Base-by-base conservation (phyloP, 2,329 filamentous ascomycete species). In the Biscogniauxia sp. region DNA sequence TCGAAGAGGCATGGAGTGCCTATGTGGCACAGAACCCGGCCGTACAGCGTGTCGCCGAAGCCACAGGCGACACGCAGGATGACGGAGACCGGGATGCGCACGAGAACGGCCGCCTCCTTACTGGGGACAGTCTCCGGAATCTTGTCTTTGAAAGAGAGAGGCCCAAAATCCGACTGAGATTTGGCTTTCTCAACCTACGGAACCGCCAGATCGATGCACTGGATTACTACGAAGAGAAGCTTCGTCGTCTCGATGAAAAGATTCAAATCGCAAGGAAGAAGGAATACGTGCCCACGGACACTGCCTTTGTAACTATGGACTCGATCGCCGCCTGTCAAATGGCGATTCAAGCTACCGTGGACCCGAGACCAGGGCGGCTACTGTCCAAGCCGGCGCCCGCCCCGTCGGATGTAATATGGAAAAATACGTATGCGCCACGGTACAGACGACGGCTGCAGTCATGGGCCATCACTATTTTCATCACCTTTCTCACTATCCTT, bases 281-380 rank as follows among this genome's bases (percentile, higher is more conserved):
- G 73, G 84, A 90, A 3, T 98, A 93, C 69, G 79, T 83, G 5
- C 82, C 95, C 0, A 93, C 88, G 0, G 89, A 94, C 54, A 84
- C 96, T 62, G 96, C 96, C 0, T 97, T 99, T 74, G 91, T 99
- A 49, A 98, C 95, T 0, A 96, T 99, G 92, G 92, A 97, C 77
- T 95, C 92, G 3, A 95, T 97, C 55, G 91, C 93, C 15, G 89
- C 93, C 32, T 88, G 86, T 68, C 95, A 99, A 78, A 97, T 98
- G 93, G 92, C 93, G 23, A 92, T 97, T 51, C 95, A 99, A 76
- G 93, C 95, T 3, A 88, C 96, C 11, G 87, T 99, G 57, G 94
- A 98, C 71, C 93, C 95, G 3, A 89, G 91, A 11, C 95, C 96
- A 0, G 88, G 93, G 60, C 89, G 91, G 62, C 83, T 99, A 5